These are phyloP conservation scores for Colletotrichum sp. DNA, from an alignment of 2,329 filamentous ascomycete species.

Conservation along the genomic window DNA sequence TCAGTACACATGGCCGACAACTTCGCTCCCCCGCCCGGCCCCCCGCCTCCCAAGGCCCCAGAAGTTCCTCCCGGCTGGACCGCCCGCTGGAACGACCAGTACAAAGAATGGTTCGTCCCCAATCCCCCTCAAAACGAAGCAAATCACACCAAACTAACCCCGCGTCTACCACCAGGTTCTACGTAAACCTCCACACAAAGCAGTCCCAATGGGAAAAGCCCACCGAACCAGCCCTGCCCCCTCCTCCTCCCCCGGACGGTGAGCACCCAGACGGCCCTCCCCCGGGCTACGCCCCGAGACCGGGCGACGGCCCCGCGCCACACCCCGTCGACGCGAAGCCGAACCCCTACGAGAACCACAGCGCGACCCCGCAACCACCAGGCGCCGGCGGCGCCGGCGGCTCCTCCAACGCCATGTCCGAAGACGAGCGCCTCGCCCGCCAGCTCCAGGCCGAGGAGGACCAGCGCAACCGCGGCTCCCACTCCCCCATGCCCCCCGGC, in stretches of 20 bases:
- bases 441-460: constrained; percentile 86
- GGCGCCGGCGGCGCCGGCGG: constrained; percentile 37
- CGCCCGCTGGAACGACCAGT: constrained; percentile 84
- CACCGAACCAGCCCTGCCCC: constrained; percentile 67
- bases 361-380: constrained; percentile 28
- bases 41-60: constrained; percentile 66
- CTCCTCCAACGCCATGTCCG: constrained; percentile 45
- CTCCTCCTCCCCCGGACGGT: constrained; percentile 38
- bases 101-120: constrained; percentile 75
- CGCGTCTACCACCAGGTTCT: constrained; percentile 68
- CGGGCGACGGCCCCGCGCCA: constrained; percentile 38
- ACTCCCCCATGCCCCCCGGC: constrained; percentile 31
- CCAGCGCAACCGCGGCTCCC: constrained; percentile 44
- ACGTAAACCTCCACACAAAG: constrained; percentile 87
- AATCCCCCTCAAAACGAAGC: background rate
- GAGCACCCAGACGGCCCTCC: constrained; percentile 64
- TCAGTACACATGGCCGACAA: constrained; percentile 56
- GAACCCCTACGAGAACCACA: constrained; percentile 51
- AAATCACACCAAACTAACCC: background rate
- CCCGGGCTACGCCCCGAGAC: constrained; percentile 66
- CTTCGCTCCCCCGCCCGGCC: constrained; percentile 57
- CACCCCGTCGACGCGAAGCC: constrained; percentile 63
- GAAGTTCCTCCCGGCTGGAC: constrained; percentile 75
- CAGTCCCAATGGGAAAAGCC: constrained; percentile 91
- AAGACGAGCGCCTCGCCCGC: constrained; percentile 77